Evolutionary conservation across 768 basidiomycete genomes (phyloP).

Genomic region (Russula lepida): DNA sequence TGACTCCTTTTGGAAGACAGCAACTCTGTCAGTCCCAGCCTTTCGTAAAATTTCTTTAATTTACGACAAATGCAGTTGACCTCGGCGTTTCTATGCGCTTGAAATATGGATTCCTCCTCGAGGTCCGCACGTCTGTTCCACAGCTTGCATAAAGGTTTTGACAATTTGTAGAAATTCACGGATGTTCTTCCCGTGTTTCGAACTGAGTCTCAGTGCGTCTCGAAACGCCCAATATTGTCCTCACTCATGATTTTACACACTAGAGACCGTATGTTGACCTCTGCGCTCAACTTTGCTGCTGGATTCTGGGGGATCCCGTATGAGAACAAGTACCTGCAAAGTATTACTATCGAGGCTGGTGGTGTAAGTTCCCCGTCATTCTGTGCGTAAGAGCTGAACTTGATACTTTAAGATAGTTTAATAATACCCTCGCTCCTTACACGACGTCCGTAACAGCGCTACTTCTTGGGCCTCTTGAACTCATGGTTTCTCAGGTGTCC

Average conservation of each 20-base stretch:
- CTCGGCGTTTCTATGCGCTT: slow-evolving; percentile 37
- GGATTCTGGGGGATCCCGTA: slow-evolving; percentile 45
- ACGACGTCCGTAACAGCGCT: slow-evolving; percentile 41
- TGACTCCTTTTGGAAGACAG: slow-evolving; percentile 86
- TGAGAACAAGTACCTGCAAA: slow-evolving; percentile 37
- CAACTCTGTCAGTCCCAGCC: slow-evolving; percentile 60
- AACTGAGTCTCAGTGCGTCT: slow-evolving; percentile 40
- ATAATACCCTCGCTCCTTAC: slow-evolving; percentile 77
- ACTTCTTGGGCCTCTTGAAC: neutral
- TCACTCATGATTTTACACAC: neutral
- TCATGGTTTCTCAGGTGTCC: slow-evolving; percentile 39
- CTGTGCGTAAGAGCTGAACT: neutral
- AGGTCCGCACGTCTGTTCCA: slow-evolving; percentile 21
- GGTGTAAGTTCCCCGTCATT: slow-evolving; percentile 27
- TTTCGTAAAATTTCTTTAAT: neutral
- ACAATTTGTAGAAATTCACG: slow-evolving; percentile 30
- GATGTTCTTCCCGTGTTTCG: slow-evolving; percentile 42
- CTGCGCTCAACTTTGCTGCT: slow-evolving; percentile 44
- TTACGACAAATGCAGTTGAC: slow-evolving; percentile 27
- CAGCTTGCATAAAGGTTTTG: slow-evolving; percentile 25
- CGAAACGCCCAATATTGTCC: neutral
- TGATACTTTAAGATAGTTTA: slow-evolving; percentile 29
- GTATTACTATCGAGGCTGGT: slow-evolving; percentile 33
- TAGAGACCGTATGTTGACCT: slow-evolving; percentile 44
- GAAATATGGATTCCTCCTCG: slow-evolving; percentile 36